Evolutionary conservation across 768 basidiomycete species (phyloP).

Genomic region (Lepiota venenata): DNA sequence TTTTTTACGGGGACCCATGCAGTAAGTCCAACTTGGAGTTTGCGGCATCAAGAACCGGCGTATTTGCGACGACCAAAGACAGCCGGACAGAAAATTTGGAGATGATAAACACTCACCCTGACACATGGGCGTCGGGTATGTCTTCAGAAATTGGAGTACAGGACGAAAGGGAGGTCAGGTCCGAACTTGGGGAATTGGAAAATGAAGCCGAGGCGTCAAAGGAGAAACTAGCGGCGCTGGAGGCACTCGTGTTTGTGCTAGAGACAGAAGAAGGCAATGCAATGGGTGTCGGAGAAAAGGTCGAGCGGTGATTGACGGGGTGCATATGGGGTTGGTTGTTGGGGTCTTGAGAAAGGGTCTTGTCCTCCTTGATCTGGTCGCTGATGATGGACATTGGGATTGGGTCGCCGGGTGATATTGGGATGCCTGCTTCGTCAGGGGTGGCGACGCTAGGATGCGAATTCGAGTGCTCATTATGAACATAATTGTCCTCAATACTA

Average conservation of each 20-base stretch:
- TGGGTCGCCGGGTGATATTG: not conserved
- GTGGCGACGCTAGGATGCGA: constrained; percentile 4
- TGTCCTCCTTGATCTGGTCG: constrained; percentile 18
- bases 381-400: constrained; percentile 15
- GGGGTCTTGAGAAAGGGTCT: constrained; percentile 19
- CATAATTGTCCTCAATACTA: constrained; percentile 18
- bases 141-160: constrained; percentile 1
- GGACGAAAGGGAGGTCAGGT: constrained; percentile 4
- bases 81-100: not conserved
- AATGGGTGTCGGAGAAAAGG: constrained; percentile 10
- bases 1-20: not conserved
- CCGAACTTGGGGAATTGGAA: constrained; percentile 5
- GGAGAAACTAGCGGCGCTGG: constrained; percentile 9
- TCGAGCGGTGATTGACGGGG: constrained; percentile 36
- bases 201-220: constrained; percentile 9
- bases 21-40: not conserved
- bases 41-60: constrained; percentile 2
- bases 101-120: constrained; percentile 8
- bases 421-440: constrained; percentile 11
- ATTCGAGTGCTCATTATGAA: constrained; percentile 13
- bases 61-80: not conserved
- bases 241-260: constrained; percentile 1
- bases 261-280: constrained; percentile 13
- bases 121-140: not conserved
- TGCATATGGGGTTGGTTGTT: constrained; percentile 51